phyloP scores from a whole-genome alignment of 129 eudicot genomes.

The Flaveria sonorensis region DNA sequence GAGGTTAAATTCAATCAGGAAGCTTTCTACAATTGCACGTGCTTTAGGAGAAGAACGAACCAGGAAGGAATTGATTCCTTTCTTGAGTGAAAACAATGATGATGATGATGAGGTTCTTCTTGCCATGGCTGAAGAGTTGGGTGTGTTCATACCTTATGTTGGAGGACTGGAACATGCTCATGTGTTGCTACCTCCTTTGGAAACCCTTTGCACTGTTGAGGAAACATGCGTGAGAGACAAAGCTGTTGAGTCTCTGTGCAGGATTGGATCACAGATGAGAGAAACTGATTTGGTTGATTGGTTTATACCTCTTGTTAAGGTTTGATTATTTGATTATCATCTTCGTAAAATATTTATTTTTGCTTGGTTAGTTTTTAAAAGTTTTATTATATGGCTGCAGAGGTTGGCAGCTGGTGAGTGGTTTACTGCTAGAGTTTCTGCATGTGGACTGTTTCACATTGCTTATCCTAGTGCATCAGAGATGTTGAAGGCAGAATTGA shows the following conservation, averaged over 20 bases:
- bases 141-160: constrained; percentile 95
- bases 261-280: constrained; percentile 95
- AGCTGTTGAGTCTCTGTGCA: constrained; percentile 90
- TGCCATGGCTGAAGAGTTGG: constrained; percentile 98
- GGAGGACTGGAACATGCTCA: constrained; percentile 98
- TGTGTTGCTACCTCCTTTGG: constrained; percentile 88
- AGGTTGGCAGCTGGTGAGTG: constrained; percentile 99
- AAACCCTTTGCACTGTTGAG: constrained; percentile 96
- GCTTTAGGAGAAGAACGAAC: constrained; percentile 97
- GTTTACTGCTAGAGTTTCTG: constrained; percentile 98
- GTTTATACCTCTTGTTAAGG: constrained; percentile 96
- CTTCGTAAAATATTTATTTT: too few relatives aligned
- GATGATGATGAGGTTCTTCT: constrained; percentile 98
- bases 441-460: constrained; percentile 95
- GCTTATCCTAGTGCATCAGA: constrained; percentile 98
- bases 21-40: constrained; percentile 92
- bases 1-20: constrained; percentile 86
- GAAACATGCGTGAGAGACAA: constrained; percentile 97
- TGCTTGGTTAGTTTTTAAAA: neutral
- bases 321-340: constrained; percentile 23
- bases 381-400: constrained; percentile 36
- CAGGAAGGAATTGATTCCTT: constrained; percentile 85
- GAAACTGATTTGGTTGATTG: constrained; percentile 87
- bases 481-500: constrained; percentile 74
- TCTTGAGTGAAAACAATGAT: constrained; percentile 91